Base-by-base conservation (phyloP, 2,329 filamentous ascomycete species). In the Pseudocercospora vitis region DNA sequence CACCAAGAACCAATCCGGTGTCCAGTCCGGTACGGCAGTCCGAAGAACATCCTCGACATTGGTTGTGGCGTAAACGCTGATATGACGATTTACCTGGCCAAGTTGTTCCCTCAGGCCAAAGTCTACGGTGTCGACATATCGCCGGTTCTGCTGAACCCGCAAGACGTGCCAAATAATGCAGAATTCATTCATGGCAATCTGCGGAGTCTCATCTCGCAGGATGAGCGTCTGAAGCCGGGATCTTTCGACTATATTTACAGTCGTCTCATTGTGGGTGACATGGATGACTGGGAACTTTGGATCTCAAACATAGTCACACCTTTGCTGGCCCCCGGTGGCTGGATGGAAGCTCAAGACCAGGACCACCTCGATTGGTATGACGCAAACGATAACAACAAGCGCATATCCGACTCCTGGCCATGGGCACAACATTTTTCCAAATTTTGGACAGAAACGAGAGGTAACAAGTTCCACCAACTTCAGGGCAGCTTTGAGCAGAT, bases 41-140 rank as follows among this genome's bases (percentile, higher is more conserved):
- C 45, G 11, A 39, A 45, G 24, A 57, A 50, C 18, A 44, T 57
- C 14, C 29, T 73, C 63, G 55, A 55, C 52, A 49, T 74, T 69
- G n/a, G 76, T 74, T 58, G 77, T 76, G 29, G 71, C 72, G 55
- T 75, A 74, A 31, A 55, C 26, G 55, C 55, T n/a, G 47, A 50
- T 19, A 55, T 52, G 52, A 49, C 52, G 12, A 31, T 55, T 14
- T 18, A 51, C 32, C 52, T 58, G 33, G 55, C 55, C 74, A 31
- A 53, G 8, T 40, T 21, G 1, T 57, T 57, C 23, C 54, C 54
- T 3, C 7, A 14, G 4, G 54, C 54, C 12, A 33, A 46, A 31
- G 47, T 57, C 16, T 53, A 50, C 35, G 54, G 50, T n/a, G 23
- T 57, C 19, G 54, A 57, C 29, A 50, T 57, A 11, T 53, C 50